These are phyloP conservation scores for Boletellus dicymbophilus DNA, from an alignment of 1,284 basidiomycete genomes.

Conservation along the genomic window DNA sequence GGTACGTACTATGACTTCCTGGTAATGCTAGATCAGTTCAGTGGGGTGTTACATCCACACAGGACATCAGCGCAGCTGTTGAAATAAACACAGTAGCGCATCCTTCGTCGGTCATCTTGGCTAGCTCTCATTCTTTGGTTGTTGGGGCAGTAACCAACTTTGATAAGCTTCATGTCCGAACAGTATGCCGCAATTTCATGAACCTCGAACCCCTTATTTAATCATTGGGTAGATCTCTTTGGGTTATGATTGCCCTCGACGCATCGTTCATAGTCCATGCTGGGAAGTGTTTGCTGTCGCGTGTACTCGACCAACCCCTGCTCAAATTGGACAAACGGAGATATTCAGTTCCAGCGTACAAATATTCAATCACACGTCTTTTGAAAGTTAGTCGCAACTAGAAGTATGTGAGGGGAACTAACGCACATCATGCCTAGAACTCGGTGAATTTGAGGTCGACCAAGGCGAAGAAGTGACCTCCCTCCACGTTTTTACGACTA, in stretches of 20 bases:
- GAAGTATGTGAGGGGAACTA: neutral
- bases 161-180: constrained; percentile 81
- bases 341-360: constrained; percentile 59
- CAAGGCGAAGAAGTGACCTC: constrained; percentile 62
- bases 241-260: constrained; percentile 66
- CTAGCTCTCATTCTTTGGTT: constrained; percentile 54
- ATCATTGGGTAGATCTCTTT: constrained; percentile 55
- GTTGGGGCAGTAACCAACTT: constrained; percentile 71
- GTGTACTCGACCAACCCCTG: constrained; percentile 52
- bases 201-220: neutral
- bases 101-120: constrained; percentile 58
- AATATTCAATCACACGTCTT: constrained; percentile 65
- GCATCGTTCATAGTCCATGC: constrained; percentile 58
- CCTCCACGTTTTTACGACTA: constrained; percentile 42
- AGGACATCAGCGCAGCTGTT: constrained; percentile 66
- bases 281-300: constrained; percentile 67
- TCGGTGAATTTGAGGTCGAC: constrained; percentile 55
- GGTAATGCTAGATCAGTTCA: constrained; percentile 1
- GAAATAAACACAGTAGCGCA: constrained; percentile 50
- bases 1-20: constrained; percentile 41
- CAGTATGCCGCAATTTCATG: constrained; percentile 46
- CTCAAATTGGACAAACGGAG: constrained; percentile 54
- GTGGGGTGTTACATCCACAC: neutral
- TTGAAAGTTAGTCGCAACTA: constrained; percentile 48
- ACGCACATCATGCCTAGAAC: constrained; percentile 37